phyloP scores from a whole-genome alignment of 768 basidiomycete genomes.

The Boletus sensibilis region DNA sequence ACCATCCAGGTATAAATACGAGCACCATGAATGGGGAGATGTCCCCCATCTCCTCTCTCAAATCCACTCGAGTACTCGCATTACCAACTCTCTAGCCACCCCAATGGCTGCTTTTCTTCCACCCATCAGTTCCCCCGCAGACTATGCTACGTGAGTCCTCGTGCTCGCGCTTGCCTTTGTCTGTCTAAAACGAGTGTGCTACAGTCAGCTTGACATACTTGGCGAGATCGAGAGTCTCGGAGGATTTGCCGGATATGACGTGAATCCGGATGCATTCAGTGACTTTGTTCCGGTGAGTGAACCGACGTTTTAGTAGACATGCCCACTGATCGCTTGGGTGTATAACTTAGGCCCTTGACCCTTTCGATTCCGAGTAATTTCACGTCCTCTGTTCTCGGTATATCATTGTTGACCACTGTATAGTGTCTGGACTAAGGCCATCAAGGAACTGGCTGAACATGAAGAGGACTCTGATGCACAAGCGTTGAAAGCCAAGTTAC shows the following conservation, averaged over 20 bases:
- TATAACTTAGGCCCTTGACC: background rate
- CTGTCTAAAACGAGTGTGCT: background rate
- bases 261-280: background rate
- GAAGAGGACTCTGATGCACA: background rate
- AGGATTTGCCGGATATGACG: background rate
- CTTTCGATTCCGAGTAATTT: background rate
- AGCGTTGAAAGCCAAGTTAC: background rate
- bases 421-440: background rate
- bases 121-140: background rate
- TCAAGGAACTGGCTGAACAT: background rate
- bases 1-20: background rate
- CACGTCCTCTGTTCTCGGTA: background rate
- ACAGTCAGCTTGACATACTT: background rate
- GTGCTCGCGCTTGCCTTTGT: background rate
- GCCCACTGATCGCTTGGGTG: background rate
- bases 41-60: background rate
- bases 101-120: background rate
- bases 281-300: background rate
- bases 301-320: background rate
- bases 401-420: background rate
- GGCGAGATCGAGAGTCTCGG: conserved; percentile 2
- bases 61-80: background rate
- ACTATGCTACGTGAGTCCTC: conserved; percentile 1
- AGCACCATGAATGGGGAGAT: background rate
- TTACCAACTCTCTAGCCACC: background rate